Conservation (phyloP, 768 basidiomycete genomes). For the Tubosaeta sp. region DNA sequence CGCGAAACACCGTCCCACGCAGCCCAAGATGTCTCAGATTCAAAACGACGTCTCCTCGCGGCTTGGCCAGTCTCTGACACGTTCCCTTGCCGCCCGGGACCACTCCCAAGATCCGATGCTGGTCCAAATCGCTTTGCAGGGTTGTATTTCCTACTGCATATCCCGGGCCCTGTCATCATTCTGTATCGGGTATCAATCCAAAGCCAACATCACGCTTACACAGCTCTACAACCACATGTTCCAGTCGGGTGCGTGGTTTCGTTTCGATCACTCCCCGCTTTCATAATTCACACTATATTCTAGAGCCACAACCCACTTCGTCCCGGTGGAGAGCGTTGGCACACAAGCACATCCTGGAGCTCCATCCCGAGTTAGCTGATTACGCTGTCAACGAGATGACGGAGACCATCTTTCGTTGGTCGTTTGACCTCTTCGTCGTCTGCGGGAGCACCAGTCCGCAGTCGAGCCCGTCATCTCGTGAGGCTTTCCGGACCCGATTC, state of each 20-base stretch:
- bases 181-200: constrained; percentile 70
- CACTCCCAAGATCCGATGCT: constrained; percentile 73
- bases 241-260: constrained; percentile 39
- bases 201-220: constrained; percentile 60
- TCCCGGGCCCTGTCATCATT: constrained; percentile 66
- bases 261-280: neutral
- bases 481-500: constrained; percentile 45
- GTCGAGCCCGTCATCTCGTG: constrained; percentile 33
- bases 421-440: constrained; percentile 59
- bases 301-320: constrained; percentile 74
- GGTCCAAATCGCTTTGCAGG: constrained; percentile 73
- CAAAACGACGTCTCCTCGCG: constrained; percentile 59
- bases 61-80: constrained; percentile 58
- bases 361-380: constrained; percentile 64
- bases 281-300: constrained; percentile 12
- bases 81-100: constrained; percentile 57
- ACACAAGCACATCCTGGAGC: constrained; percentile 60
- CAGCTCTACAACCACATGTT: constrained; percentile 60
- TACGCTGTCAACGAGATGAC: constrained; percentile 67
- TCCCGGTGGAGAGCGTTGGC: constrained; percentile 75
- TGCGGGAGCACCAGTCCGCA: constrained; percentile 53
- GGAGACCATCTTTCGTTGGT: constrained; percentile 73
- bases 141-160: constrained; percentile 62
- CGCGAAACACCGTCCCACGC: constrained; percentile 36
- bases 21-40: constrained; percentile 44